These are phyloP conservation scores for Neofusicoccum umdonicola DNA, from an alignment of 2,329 filamentous ascomycete genomes.

Conservation along the genomic window DNA sequence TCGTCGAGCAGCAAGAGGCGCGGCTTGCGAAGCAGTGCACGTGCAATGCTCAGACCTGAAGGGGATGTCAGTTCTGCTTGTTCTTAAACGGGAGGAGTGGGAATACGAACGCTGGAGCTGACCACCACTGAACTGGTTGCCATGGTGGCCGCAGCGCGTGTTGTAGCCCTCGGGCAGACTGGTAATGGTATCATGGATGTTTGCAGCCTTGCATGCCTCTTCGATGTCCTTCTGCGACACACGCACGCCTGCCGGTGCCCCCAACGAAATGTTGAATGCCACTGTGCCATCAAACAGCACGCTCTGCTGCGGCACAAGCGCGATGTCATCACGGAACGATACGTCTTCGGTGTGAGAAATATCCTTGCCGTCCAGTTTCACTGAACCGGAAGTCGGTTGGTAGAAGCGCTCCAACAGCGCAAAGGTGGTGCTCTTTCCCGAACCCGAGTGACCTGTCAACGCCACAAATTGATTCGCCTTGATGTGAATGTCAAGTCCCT, in stretches of 20 bases:
- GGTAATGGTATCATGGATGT: slow-evolving; percentile 67
- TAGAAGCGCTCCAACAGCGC: slow-evolving; percentile 55
- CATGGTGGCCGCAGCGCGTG: slow-evolving; percentile 47
- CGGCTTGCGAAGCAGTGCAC: slow-evolving; percentile 43
- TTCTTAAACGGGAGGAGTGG: too few species aligned
- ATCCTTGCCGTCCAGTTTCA: slow-evolving; percentile 51
- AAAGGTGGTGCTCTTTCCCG: slow-evolving; percentile 66
- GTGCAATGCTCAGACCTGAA: slow-evolving; percentile 37
- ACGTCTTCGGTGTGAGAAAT: slow-evolving; percentile 25
- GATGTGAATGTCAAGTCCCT: slow-evolving; percentile 56
- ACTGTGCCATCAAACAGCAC: slow-evolving; percentile 50
- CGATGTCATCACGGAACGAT: slow-evolving; percentile 31
- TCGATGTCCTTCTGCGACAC: slow-evolving; percentile 61
- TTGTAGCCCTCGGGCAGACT: slow-evolving; percentile 64
- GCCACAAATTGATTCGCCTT: slow-evolving; percentile 61
- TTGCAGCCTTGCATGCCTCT: slow-evolving; percentile 64
- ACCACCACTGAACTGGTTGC: slow-evolving; percentile 42
- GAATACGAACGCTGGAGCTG: slow-evolving; percentile 35
- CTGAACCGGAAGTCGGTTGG: slow-evolving; percentile 47
- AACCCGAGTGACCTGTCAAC: slow-evolving; percentile 64
- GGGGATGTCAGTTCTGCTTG: neutral
- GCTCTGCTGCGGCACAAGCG: slow-evolving; percentile 48
- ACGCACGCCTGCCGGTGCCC: slow-evolving; percentile 53
- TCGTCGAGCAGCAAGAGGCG: slow-evolving; percentile 42
- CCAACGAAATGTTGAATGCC: slow-evolving; percentile 45